Evolutionary conservation across 306 rosid genomes (phyloP).

Genomic region (Glycine soja): DNA sequence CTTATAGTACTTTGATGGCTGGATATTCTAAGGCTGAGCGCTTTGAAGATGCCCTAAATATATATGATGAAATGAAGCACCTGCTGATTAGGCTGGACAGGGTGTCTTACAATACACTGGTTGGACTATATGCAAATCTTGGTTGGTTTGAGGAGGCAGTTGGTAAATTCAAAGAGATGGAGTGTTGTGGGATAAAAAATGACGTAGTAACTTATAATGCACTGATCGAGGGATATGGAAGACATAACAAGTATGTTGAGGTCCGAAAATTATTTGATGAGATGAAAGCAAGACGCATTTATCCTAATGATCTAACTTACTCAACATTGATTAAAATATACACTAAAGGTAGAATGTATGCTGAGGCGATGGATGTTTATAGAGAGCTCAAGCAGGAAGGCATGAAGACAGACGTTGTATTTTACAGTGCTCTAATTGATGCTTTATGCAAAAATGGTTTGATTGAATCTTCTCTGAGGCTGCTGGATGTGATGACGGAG

Average conservation of each 20-base stretch:
- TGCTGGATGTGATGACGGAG: slow-evolving; percentile 91
- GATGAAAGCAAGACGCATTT: slow-evolving; percentile 66
- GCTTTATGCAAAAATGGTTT: slow-evolving; percentile 83
- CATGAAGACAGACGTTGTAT: slow-evolving; percentile 85
- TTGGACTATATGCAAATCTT: slow-evolving; percentile 80
- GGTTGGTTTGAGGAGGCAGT: slow-evolving; percentile 80
- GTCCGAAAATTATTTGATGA: slow-evolving; percentile 60
- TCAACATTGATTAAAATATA: slow-evolving; percentile 82
- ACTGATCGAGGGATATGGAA: slow-evolving; percentile 88
- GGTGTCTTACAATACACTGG: slow-evolving; percentile 83
- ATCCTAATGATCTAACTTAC: slow-evolving; percentile 79
- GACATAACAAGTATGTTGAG: slow-evolving; percentile 71
- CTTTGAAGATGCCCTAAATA: slow-evolving; percentile 76
- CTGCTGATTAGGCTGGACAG: slow-evolving; percentile 70
- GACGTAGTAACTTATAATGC: slow-evolving; percentile 88
- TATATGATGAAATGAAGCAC: slow-evolving; percentile 76
- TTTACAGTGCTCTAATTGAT: slow-evolving; percentile 82
- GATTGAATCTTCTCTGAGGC: slow-evolving; percentile 64
- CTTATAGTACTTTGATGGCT: slow-evolving; percentile 86
- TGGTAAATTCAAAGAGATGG: slow-evolving; percentile 77
- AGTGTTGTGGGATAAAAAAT: slow-evolving; percentile 67
- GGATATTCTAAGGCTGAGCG: slow-evolving; percentile 85
- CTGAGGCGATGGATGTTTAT: slow-evolving; percentile 74
- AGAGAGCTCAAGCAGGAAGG: slow-evolving; percentile 74
- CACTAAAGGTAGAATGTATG: slow-evolving; percentile 80